These are phyloP conservation scores for Venturia oleaginea DNA, from an alignment of 2,329 filamentous ascomycete species.

Conservation along the genomic window DNA sequence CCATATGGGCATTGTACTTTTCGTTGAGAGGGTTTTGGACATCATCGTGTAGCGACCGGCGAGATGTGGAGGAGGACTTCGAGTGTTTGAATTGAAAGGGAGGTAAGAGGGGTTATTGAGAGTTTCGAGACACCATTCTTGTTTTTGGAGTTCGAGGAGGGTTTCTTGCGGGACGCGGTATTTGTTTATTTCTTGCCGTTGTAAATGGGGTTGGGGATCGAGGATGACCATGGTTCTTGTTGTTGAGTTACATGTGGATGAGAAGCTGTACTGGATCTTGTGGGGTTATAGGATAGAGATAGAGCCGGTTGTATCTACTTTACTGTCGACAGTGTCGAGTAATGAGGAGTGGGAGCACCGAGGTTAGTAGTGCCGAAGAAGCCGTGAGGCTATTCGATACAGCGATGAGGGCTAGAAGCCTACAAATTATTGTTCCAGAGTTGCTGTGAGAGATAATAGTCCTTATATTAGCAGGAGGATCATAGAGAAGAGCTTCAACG, in stretches of 20 bases:
- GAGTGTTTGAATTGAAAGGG: neutral
- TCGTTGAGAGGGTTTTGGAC: neutral
- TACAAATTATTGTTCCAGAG: neutral
- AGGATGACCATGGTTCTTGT: neutral
- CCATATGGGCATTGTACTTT: neutral
- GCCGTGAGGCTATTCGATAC: neutral
- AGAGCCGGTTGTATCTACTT: neutral
- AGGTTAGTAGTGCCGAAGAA: neutral
- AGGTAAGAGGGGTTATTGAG: constrained; percentile 2
- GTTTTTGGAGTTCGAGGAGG: constrained; percentile 1
- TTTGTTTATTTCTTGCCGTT: neutral
- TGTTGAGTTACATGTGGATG: neutral
- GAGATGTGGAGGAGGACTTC: constrained; percentile 1
- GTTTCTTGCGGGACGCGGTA: neutral
- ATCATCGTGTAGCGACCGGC: neutral
- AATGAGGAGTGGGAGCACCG: neutral
- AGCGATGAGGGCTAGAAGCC: neutral
- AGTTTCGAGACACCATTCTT: constrained; percentile 5
- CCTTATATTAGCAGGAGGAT: neutral
- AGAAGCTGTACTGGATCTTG: neutral
- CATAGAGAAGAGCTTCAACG: neutral
- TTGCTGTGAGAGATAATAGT: neutral
- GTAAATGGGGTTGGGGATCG: neutral
- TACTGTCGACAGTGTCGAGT: neutral
- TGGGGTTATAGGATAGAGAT: neutral